phyloP scores from a whole-genome alignment of 352 stramenopile genomes.

The Pythium monospermum region DNA sequence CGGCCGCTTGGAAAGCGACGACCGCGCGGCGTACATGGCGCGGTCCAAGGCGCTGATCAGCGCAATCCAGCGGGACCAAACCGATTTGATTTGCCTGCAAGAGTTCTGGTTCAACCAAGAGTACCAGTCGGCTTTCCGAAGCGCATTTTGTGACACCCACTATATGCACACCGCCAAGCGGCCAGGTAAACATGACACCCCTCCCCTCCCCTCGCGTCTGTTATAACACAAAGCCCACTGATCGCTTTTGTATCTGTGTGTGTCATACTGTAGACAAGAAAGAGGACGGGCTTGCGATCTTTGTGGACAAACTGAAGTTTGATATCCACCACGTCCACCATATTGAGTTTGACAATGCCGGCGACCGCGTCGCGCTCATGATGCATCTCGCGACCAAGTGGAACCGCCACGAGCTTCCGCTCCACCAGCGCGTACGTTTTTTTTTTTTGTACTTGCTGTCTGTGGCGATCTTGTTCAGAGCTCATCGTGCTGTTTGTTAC shows the following conservation, averaged over 20 bases:
- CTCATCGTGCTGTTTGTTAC: too few relatives aligned
- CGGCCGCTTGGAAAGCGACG: constrained; percentile 60
- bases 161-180: constrained; percentile 74
- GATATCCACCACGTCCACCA: constrained; percentile 76
- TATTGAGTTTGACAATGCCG: constrained; percentile 64
- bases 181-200: constrained; percentile 38
- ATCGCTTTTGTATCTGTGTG: background rate
- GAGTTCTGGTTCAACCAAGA: constrained; percentile 82
- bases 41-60: constrained; percentile 67
- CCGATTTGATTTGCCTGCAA: constrained; percentile 78
- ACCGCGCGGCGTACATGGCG: constrained; percentile 54
- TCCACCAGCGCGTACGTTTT: constrained; percentile 41
- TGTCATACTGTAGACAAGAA: constrained; percentile 35
- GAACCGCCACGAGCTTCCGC: constrained; percentile 40
- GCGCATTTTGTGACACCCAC: constrained; percentile 55
- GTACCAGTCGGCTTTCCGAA: constrained; percentile 67
- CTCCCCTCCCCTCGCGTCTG: too few relatives aligned
- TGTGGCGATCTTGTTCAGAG: background rate
- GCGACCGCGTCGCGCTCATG: constrained; percentile 79
- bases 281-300: constrained; percentile 75
- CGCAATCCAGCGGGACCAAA: constrained; percentile 65
- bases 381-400: constrained; percentile 81
- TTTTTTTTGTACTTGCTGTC: background rate
- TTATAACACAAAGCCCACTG: background rate
- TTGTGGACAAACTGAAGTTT: constrained; percentile 71